These are phyloP conservation scores for Cyathus striatus DNA, from an alignment of 768 basidiomycete genomes.

Conservation along the genomic window DNA sequence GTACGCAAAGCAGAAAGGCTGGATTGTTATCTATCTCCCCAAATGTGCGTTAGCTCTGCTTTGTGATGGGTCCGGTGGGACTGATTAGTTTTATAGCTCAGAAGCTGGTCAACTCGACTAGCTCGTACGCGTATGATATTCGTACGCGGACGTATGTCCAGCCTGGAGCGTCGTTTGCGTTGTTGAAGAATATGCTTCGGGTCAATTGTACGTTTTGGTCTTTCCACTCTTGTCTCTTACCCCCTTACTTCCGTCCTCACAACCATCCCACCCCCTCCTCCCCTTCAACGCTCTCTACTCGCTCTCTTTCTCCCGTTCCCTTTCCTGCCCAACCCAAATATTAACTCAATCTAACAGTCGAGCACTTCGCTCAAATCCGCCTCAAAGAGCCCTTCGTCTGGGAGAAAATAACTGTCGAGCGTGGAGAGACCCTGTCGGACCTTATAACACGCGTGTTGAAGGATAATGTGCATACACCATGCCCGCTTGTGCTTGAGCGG, in stretches of 20 bases:
- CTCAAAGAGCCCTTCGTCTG: too few relatives aligned
- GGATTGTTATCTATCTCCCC: slow-evolving; percentile 86
- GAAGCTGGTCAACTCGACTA: slow-evolving; percentile 78
- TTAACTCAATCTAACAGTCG: too few relatives aligned
- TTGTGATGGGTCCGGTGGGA: too few relatives aligned
- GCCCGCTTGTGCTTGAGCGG: slow-evolving; percentile 52
- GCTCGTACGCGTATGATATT: slow-evolving; percentile 67
- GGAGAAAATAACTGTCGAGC: too few relatives aligned
- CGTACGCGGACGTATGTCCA: slow-evolving; percentile 77
- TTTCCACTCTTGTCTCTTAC: slow-evolving; percentile 45
- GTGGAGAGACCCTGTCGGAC: slow-evolving; percentile 42
- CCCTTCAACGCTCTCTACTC: too few relatives aligned
- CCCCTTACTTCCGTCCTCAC: too few relatives aligned
- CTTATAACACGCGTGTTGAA: slow-evolving; percentile 57
- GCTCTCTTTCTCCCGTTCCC: too few relatives aligned
- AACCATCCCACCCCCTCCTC: too few relatives aligned
- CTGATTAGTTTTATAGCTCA: too few relatives aligned
- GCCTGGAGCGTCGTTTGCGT: slow-evolving; percentile 55
- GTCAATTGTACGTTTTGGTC: slow-evolving; percentile 48
- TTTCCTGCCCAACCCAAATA: too few relatives aligned
- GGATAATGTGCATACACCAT: slow-evolving; percentile 32
- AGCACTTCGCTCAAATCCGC: too few relatives aligned
- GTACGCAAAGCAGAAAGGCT: slow-evolving; percentile 56
- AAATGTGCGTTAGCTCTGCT: slow-evolving; percentile 50
- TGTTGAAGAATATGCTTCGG: slow-evolving; percentile 53